Evolutionary conservation across 2,329 filamentous ascomycete species (phyloP), one percentile per base, ranked within the genome.

Genomic region (Graphilbum ipis-grandicollis): DNA sequence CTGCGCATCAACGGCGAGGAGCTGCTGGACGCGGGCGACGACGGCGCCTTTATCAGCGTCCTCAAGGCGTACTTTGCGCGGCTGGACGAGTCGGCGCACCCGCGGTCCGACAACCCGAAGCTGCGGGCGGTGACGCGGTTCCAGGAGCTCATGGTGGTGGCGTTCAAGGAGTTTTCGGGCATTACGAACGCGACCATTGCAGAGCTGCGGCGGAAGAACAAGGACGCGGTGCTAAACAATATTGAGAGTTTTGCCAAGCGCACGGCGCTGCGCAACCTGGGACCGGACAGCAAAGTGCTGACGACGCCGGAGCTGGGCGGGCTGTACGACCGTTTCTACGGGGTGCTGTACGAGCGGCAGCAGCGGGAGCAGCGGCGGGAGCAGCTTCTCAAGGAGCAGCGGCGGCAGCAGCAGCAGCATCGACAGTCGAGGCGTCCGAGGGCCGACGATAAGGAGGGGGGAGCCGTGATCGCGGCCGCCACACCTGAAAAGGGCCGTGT

Each of bases 231-330:
- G 23, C 65, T 98, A 39, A 85, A 85, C 54, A 94, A 86, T 46
- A 96, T 98, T 50, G 90, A 96, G 59, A 93, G 75, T 48, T 98
- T 98, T 51, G 85, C 90, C 36, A 98, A 96, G 61, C 75, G 90
- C 45, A 98, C 90, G 3, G 92, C 88, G 2, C 93, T 98, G 43
- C 72, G 90, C 26, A 98, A 98, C 49, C 70, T 98, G 19, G 90
- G 90, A 0, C 85, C 88, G 0, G 90, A 98, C 47, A 94, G 86
- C 63, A 98, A 96, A 59, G 72, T 86, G 37, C 63, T 98, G 25
- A 83, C 73, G 49, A 64, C 77, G 7, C 84, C 88, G 35, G 90
- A 98, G 51, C 68, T 98, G 4, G 82, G 84, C 22, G 79, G 83
- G 30, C 62, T 96, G 18, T 98, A 98, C 50, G 90, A 98, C 55